Evolutionary conservation across 306 rosid genomes (phyloP).

Genomic region (Pyrus bretschneideri): DNA sequence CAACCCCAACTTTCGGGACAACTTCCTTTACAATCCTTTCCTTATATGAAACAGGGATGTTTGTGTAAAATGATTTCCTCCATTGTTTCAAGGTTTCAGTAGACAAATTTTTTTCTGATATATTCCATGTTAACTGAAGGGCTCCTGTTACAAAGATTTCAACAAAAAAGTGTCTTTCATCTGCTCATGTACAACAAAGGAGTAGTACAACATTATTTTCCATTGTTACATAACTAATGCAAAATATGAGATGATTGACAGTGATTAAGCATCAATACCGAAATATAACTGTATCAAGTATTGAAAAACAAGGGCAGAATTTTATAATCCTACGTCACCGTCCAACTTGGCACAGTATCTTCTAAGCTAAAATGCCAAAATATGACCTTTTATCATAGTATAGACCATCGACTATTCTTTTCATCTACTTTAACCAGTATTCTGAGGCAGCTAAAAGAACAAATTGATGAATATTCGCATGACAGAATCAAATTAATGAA

Average conservation of each 20-base stretch:
- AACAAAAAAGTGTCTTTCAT: too few species aligned
- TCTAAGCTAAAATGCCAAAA: not conserved
- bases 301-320: not conserved
- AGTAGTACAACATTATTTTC: too few species aligned
- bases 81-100: constrained; percentile 9
- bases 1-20: constrained; percentile 16
- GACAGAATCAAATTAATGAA: not conserved
- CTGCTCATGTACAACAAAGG: too few species aligned
- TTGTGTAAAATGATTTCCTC: constrained; percentile 29
- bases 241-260: too few species aligned
- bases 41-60: constrained; percentile 21
- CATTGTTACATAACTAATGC: too few species aligned
- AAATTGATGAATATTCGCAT: not conserved
- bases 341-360: not conserved
- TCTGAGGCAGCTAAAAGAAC: not conserved
- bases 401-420: not conserved
- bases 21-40: constrained; percentile 21
- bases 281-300: too few species aligned
- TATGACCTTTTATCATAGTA: not conserved
- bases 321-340: not conserved
- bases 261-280: too few species aligned
- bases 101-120: not conserved
- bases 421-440: not conserved
- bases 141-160: constrained; percentile 11
- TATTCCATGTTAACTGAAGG: constrained; percentile 17